These are phyloP conservation scores for Amesomyces nigricolor DNA, from an alignment of 2,329 filamentous ascomycete genomes.

Conservation along the genomic window DNA sequence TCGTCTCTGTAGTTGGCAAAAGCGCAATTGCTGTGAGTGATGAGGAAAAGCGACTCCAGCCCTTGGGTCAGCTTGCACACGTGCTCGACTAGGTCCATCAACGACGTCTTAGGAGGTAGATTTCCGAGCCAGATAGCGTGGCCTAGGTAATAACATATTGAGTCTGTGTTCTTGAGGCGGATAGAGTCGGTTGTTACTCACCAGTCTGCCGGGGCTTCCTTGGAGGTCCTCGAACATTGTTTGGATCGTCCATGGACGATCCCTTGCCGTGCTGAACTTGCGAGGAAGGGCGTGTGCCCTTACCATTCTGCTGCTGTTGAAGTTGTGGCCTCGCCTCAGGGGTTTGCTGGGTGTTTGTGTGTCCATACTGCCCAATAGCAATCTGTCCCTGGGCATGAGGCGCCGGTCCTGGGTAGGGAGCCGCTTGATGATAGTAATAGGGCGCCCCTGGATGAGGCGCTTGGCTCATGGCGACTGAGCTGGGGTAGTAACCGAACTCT, in stretches of 20 bases:
- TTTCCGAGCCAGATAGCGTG: constrained; percentile 97
- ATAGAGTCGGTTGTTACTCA: constrained; percentile 34
- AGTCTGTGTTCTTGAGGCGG: constrained; percentile 1
- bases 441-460: constrained; percentile 29
- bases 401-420: constrained; percentile 34
- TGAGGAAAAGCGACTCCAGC: constrained; percentile 85
- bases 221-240: constrained; percentile 45
- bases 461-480: constrained; percentile 40
- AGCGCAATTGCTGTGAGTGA: constrained; percentile 94
- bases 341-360: constrained; percentile 23
- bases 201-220: constrained; percentile 57
- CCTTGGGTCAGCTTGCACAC: constrained; percentile 74
- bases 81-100: constrained; percentile 83
- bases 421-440: constrained; percentile 42
- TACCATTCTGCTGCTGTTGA: constrained; percentile 13
- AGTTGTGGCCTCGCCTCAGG: constrained; percentile 26
- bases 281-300: constrained; percentile 9
- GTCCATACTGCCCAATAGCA: constrained; percentile 34
- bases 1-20: constrained; percentile 94
- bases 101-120: constrained; percentile 72
- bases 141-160: constrained; percentile 41
- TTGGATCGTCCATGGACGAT: background rate
- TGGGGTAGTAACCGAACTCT: constrained; percentile 41
- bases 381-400: constrained; percentile 32
- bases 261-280: constrained; percentile 15